phyloP scores from a whole-genome alignment of 1,139 yeast genomes.

The Zygoascus hellenicus region DNA sequence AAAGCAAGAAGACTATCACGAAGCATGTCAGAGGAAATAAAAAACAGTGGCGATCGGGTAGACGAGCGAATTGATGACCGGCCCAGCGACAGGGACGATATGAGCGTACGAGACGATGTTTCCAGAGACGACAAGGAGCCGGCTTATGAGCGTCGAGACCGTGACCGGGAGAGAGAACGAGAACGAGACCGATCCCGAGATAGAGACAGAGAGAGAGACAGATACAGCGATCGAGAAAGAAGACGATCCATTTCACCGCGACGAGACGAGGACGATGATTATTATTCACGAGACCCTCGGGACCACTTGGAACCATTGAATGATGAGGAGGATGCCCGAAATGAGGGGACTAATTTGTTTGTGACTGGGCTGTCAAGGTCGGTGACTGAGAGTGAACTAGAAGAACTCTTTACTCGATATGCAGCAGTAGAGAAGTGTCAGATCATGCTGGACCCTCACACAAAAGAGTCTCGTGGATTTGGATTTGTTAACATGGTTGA shows the following conservation, averaged over 20 bases:
- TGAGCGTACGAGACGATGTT: no score
- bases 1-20: no score
- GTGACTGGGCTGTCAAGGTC: slow-evolving; percentile 35
- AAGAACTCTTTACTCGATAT: slow-evolving; percentile 31
- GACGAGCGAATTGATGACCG: no score
- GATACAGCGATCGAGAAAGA: slow-evolving; percentile 19
- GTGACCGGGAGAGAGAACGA: background rate
- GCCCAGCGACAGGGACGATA: no score
- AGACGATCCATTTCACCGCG: slow-evolving; percentile 25
- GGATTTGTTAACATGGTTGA: slow-evolving; percentile 36
- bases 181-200: background rate
- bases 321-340: slow-evolving; percentile 27
- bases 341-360: slow-evolving; percentile 37
- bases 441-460: slow-evolving; percentile 37
- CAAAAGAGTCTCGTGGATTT: slow-evolving; percentile 37
- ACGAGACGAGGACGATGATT: slow-evolving; percentile 15
- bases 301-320: slow-evolving; percentile 3
- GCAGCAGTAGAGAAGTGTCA: slow-evolving; percentile 35
- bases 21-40: no score
- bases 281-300: slow-evolving; percentile 4
- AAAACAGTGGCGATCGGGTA: no score
- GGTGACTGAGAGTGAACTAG: slow-evolving; percentile 31
- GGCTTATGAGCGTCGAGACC: background rate
- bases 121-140: no score
- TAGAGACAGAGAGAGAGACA: slow-evolving; percentile 21